Conservation (phyloP, 2,329 filamentous ascomycete genomes). For the Aspergillus sp. region DNA sequence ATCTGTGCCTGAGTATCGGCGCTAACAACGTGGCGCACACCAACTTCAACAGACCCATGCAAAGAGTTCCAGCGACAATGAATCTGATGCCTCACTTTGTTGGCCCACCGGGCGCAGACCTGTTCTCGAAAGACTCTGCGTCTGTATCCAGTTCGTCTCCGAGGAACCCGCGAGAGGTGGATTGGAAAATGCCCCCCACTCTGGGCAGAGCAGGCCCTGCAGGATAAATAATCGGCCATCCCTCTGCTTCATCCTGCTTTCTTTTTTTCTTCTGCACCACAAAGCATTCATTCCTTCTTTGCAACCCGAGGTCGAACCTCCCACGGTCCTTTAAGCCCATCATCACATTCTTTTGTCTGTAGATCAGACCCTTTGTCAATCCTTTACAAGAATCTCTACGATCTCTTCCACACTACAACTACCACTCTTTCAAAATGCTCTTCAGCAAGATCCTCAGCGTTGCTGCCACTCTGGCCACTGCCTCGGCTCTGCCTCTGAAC, state of each 20-base stretch:
- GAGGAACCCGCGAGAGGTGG: background rate
- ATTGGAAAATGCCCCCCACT: background rate
- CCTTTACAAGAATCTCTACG: conserved; percentile 1
- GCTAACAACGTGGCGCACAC: conserved; percentile 3
- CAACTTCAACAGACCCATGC: background rate
- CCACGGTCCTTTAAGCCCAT: conserved; percentile 5
- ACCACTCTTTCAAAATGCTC: conserved; percentile 7
- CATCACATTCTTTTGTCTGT: conserved; percentile 9
- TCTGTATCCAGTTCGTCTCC: background rate
- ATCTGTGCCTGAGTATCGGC: conserved; percentile 6
- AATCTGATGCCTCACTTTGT: conserved; percentile 8
- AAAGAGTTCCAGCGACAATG: background rate
- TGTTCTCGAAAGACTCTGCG: background rate
- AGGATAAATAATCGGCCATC: conserved; percentile 4
- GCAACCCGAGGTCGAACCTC: conserved; percentile 11
- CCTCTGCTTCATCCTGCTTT: background rate
- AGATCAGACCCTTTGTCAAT: conserved; percentile 8
- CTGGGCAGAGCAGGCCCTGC: background rate
- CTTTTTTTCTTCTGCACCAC: background rate
- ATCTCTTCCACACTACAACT: background rate
- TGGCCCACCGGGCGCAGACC: background rate
- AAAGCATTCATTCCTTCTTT: conserved; percentile 5
- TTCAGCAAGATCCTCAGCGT: conserved; percentile 9
- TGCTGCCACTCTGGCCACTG: conserved; percentile 5
- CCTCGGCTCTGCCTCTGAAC: conserved; percentile 2